phyloP scores from a whole-genome alignment of 1,284 basidiomycete species.

The Agroathelia rolfsii region DNA sequence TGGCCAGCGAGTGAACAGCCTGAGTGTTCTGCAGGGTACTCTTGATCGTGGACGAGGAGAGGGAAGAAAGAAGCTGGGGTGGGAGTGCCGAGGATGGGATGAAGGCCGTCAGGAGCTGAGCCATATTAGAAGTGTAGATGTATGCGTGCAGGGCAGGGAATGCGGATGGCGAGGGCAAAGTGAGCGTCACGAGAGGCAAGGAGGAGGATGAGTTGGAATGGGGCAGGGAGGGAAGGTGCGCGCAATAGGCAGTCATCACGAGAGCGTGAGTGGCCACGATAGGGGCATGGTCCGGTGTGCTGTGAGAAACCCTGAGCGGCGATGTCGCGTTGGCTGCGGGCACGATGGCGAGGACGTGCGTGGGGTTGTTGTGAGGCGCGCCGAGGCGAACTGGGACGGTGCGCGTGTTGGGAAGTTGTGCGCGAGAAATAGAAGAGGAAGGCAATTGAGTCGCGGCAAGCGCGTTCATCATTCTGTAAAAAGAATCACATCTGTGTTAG shows the following conservation, averaged over 20 bases:
- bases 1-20: too few relatives aligned
- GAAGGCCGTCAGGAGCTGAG: slow-evolving; percentile 41
- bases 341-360: slow-evolving; percentile 48
- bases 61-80: slow-evolving; percentile 35
- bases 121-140: slow-evolving; percentile 54
- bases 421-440: slow-evolving; percentile 31
- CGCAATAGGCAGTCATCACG: slow-evolving; percentile 49
- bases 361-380: slow-evolving; percentile 33
- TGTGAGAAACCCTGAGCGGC: too few relatives aligned
- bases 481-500: slow-evolving; percentile 4
- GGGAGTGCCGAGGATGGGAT: slow-evolving; percentile 51
- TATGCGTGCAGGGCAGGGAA: slow-evolving; percentile 55
- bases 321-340: slow-evolving; percentile 28
- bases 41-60: slow-evolving; percentile 35
- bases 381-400: slow-evolving; percentile 32
- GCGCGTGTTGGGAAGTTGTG: slow-evolving; percentile 37
- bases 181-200: slow-evolving; percentile 56
- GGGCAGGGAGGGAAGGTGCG: slow-evolving; percentile 44
- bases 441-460: slow-evolving; percentile 41
- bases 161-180: slow-evolving; percentile 56
- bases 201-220: slow-evolving; percentile 23
- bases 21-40: too few relatives aligned
- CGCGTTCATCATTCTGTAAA: slow-evolving; percentile 37
- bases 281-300: slow-evolving; percentile 25
- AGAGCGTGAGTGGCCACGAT: slow-evolving; percentile 42